Base-by-base conservation (phyloP, 495 filamentous ascomycete genomes). In the Podospora tetraspora region DNA sequence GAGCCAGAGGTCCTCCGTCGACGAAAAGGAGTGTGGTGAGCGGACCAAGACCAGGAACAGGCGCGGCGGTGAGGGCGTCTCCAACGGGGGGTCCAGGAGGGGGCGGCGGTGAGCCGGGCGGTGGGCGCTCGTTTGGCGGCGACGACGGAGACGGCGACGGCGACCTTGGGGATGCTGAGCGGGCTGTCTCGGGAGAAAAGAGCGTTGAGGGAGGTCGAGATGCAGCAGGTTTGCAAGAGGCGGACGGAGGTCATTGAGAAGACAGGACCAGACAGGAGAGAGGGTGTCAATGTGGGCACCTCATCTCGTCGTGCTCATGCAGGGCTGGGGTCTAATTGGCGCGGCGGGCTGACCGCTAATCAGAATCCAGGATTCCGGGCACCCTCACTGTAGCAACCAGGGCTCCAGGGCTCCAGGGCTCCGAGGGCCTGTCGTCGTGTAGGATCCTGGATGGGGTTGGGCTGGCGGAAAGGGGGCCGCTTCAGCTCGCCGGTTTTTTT, bases 231-330 rank as follows among this genome's bases (percentile, higher is more conserved):
- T 59, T 70, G 68, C 32, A 79, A 59, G 66, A 78, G 70, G 65
- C 67, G 71, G 69, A 66, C 64, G 67, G 73, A 75, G 73, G 74
- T 79, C 77, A 79, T 80, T 70, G 73, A 74, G 73, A 73, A n/a
- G n/a, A n/a, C n/a, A n/a, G n/a, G n/a, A n/a, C n/a, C n/a, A n/a
- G n/a, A n/a, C n/a, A n/a, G n/a, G 73, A 74, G 73, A 73, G 69
- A 67, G 57, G 66, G 66, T 66, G 70, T 30, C 29, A 10, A 10
- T 62, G 75, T 77, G 76, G 76, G 71, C 72, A 75, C 75, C 73
- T 77, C 75, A 77, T 77, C 75, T 77, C 75, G 68, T 69, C 69
- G 68, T 29, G 64, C 65, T 74, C 68, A 76, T 70, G 71, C 67
- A 71, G 68, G 62, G 61, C 69, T 68, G 58, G 70, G 67, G 43